A percentile compares a stretch with the other conserved stretches of the same genome.
Evolutionary conservation across 2,329 filamentous ascomycete species (phyloP).

Genomic region (Ophiognomonia clavigignenti-juglandacearum): DNA sequence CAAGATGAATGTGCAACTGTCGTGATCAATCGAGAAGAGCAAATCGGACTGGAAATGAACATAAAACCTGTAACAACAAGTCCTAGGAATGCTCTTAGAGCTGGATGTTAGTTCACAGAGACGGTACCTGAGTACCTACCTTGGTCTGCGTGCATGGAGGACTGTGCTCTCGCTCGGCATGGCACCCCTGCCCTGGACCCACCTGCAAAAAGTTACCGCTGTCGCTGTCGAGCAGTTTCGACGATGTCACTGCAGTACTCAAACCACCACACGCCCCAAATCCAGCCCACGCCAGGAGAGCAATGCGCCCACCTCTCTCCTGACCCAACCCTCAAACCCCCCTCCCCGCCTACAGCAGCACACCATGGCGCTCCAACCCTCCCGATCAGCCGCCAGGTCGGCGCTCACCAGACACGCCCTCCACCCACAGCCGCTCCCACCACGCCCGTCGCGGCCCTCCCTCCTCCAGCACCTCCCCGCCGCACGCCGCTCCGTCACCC

Average conservation of each 20-base stretch:
- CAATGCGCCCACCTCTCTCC: conserved; percentile 11
- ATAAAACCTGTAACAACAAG: too few relatives aligned
- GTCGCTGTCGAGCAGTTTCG: conserved; percentile 3
- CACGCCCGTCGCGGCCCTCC: conserved; percentile 2
- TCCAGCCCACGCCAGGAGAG: conserved; percentile 4
- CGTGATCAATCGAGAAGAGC: too few relatives aligned
- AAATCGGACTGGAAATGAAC: too few relatives aligned
- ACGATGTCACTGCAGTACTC: not conserved
- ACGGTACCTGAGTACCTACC: not conserved
- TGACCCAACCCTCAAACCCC: too few relatives aligned
- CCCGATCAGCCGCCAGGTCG: conserved; percentile 27
- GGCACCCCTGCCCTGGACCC: conserved; percentile 3
- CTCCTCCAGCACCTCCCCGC: too few relatives aligned
- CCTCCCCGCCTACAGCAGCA: too few relatives aligned
- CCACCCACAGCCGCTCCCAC: conserved; percentile 21
- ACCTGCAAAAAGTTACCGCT: conserved; percentile 16
- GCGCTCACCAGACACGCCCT: conserved; percentile 29
- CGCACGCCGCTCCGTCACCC: conserved; percentile 8
- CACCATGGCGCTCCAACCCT: conserved; percentile 30
- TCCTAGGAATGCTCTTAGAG: too few relatives aligned
- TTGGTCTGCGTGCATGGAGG: not conserved
- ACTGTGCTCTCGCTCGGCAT: not conserved
- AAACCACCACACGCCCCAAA: too few relatives aligned
- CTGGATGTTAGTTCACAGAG: too few relatives aligned
- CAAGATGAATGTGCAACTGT: too few relatives aligned